Evolutionary conservation across 768 basidiomycete genomes (phyloP), one percentile per base, ranked within the genome.

Genomic region (Termitomyces sp.): DNA sequence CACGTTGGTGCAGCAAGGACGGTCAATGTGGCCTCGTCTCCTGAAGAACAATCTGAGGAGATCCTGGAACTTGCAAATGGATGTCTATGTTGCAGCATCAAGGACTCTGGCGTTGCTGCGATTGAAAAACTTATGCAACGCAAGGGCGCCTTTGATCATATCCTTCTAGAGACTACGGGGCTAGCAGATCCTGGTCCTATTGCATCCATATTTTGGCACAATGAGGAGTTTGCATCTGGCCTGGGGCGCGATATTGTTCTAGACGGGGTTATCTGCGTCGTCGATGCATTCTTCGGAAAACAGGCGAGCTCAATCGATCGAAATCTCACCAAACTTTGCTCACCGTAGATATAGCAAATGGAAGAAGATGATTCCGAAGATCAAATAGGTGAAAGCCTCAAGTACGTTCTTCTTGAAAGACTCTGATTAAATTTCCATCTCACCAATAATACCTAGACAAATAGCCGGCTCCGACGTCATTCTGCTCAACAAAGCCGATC

Each of bases 81-180:
- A 16, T 98, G 97, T 68, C 69, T 99, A n/a, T 99, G 97, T 70
- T 99, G 97, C 68, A 95, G 94, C 56, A 91, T 98, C 73, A 96
- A 97, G 63, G 95, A 98, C 66, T 78, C 85, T 11, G 97, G 97
- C 2, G 80, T 91, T 0, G 91, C 94, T 20, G 94, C 97, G 7
- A 97, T 99, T 50, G 93, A 97, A 69, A 90, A 90, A 63, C 75
- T 98, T 53, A 92, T 94, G 89, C 73, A 80, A 60, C 81, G 83
- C 51, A 92, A 89, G 64, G 94, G 93, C 23, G 81, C 83, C 1
- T 95, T 98, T 65, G 97, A 98, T 70, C 89, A 98, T 68, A 97
- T 99, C 59, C 74, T 99, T 40, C 78, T 99, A 15, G 97, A 99
- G 71, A 91, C 96, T 2, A 98, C 97, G 0, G 96, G 96, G 0